A percentile compares a stretch with the other conserved stretches of the same genome.
Evolutionary conservation across 140 eudicot species (phyloP).

Genomic region (Erigeron philadelphicus): DNA sequence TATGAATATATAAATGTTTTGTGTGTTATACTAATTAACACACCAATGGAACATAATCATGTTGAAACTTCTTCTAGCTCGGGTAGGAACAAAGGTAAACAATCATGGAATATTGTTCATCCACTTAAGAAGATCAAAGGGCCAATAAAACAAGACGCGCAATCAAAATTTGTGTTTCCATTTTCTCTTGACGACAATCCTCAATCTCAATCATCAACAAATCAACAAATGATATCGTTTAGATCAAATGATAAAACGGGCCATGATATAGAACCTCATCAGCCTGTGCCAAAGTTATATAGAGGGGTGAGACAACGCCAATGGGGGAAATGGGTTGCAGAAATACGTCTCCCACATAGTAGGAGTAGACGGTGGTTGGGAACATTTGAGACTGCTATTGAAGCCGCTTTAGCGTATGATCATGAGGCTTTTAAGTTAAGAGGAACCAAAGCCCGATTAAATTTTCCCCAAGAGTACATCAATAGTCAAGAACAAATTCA

Average conservation of each 20-base stretch:
- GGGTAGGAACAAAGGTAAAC: conserved; percentile 9
- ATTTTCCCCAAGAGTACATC: conserved; percentile 43
- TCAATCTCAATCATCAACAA: conserved; percentile 17
- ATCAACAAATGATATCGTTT: conserved; percentile 39
- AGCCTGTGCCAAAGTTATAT: conserved; percentile 29
- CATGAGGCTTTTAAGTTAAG: conserved; percentile 50
- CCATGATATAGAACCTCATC: neutral
- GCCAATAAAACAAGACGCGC: conserved; percentile 11
- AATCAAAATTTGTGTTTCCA: conserved; percentile 39
- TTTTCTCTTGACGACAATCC: conserved; percentile 32
- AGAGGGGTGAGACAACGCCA: conserved; percentile 56
- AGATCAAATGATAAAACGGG: neutral
- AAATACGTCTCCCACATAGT: conserved; percentile 49
- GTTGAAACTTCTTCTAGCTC: conserved; percentile 17
- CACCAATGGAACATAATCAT: conserved; percentile 1
- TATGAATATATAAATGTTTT: neutral
- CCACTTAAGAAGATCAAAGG: conserved; percentile 23
- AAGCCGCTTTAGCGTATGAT: conserved; percentile 55
- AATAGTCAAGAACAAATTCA: conserved; percentile 12
- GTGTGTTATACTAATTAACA: neutral
- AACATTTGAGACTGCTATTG: conserved; percentile 37
- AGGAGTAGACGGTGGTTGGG: conserved; percentile 54
- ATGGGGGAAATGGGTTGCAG: conserved; percentile 64
- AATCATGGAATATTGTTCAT: conserved; percentile 4
- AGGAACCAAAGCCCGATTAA: conserved; percentile 40